Conservation (phyloP, 345 rosid genomes). For the Lagerstroemia speciosa region DNA sequence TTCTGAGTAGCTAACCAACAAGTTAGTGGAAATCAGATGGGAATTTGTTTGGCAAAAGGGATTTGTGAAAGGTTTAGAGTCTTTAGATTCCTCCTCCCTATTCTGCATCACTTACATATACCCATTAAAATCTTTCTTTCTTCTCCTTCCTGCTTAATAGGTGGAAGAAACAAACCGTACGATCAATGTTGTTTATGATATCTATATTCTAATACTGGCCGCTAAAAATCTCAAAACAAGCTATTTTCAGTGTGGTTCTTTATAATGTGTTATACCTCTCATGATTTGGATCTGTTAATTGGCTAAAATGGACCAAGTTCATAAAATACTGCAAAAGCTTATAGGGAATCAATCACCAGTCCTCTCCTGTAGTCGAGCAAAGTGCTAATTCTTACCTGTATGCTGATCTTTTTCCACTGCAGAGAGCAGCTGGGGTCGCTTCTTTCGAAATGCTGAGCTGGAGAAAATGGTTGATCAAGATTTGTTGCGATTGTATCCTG, state of each 20-base stretch:
- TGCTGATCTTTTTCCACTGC: slow-evolving; percentile 8
- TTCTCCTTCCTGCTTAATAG: background rate
- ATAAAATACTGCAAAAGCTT: no score
- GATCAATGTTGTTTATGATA: no score
- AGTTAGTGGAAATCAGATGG: background rate
- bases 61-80: no score
- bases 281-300: background rate
- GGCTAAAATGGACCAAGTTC: no score
- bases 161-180: no score
- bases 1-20: background rate
- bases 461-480: slow-evolving; percentile 95
- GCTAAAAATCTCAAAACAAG: background rate
- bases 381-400: background rate
- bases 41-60: no score
- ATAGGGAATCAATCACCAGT: background rate
- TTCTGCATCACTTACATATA: no score
- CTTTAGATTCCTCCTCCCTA: no score
- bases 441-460: slow-evolving; percentile 86
- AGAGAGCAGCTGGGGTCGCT: slow-evolving; percentile 97
- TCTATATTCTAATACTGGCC: background rate
- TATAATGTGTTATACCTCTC: background rate
- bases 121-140: background rate
- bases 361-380: background rate
- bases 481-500: slow-evolving; percentile 87
- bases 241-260: background rate